Percentiles rank a stretch among this genome's conserved stretches.
phyloP scores from a whole-genome alignment of 805 yeast genomes.

The Barnettozyma salicaria region DNA sequence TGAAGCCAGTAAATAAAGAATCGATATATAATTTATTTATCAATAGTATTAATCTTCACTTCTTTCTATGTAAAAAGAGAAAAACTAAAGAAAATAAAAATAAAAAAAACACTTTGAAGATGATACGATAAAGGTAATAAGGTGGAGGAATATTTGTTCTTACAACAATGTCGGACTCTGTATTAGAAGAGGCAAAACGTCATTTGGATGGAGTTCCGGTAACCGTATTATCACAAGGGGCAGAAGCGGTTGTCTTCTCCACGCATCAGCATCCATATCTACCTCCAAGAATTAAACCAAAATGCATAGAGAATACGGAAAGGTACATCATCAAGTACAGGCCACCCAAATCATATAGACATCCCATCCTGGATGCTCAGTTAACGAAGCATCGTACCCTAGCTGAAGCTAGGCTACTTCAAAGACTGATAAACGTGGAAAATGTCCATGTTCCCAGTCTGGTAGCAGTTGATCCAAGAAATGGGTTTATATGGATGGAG shows the following conservation, averaged over 20 bases:
- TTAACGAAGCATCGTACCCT: constrained; percentile 77
- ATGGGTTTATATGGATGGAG: constrained; percentile 90
- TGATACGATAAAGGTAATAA: background rate
- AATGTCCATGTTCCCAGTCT: constrained; percentile 68
- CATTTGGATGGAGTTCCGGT: constrained; percentile 47
- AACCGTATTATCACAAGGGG: constrained; percentile 72
- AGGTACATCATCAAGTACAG: constrained; percentile 72
- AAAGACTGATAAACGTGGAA: constrained; percentile 38
- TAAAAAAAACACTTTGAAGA: background rate
- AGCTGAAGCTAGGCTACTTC: constrained; percentile 76
- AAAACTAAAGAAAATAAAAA: background rate
- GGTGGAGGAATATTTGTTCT: background rate
- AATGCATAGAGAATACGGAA: constrained; percentile 18
- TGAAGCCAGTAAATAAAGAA: constrained; percentile 3
- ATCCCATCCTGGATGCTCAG: constrained; percentile 68
- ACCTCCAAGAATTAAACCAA: constrained; percentile 25
- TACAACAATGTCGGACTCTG: constrained; percentile 46
- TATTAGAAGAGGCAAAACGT: constrained; percentile 38
- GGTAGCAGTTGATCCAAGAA: constrained; percentile 65
- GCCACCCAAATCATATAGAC: constrained; percentile 88
- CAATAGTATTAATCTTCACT: too few species aligned
- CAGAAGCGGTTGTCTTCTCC: constrained; percentile 77
- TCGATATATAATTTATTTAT: too few species aligned
- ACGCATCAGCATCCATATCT: constrained; percentile 64
- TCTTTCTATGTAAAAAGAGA: too few species aligned